phyloP scores from a whole-genome alignment of 139 green algal genomes.

The Coelastrella sp. region DNA sequence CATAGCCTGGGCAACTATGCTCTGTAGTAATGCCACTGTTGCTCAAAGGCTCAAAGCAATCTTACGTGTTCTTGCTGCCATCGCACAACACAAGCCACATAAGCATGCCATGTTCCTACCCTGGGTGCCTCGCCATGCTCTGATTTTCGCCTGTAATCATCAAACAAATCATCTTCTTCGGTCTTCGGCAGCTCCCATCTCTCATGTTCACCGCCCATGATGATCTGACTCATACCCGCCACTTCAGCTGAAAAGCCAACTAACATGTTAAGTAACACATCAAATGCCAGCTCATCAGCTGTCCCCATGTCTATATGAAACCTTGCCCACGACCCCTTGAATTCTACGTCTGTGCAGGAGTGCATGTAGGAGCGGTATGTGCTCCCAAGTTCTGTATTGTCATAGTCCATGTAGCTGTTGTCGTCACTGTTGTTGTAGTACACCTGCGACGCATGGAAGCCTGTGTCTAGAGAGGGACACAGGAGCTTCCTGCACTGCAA shows the following conservation, averaged over 20 bases:
- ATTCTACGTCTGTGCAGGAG: conserved; percentile 22
- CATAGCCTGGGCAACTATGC: too few relatives aligned
- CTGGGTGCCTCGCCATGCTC: neutral
- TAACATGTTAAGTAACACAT: conserved; percentile 92
- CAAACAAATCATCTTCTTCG: neutral
- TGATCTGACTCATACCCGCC: conserved; percentile 62
- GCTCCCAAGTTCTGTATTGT: conserved; percentile 55
- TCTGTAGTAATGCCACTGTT: too few relatives aligned
- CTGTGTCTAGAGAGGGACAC: neutral
- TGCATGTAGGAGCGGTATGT: conserved; percentile 31
- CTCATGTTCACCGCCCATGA: conserved; percentile 11
- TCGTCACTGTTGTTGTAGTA: conserved; percentile 65
- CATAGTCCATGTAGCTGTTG: conserved; percentile 78
- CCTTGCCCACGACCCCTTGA: conserved; percentile 48
- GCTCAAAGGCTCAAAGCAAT: too few relatives aligned
- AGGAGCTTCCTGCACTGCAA: neutral
- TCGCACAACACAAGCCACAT: neutral
- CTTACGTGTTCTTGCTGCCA: neutral
- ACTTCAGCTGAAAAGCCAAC: conserved; percentile 83
- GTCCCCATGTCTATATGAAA: conserved; percentile 88
- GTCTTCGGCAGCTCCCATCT: conserved; percentile 4
- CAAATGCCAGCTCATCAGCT: conserved; percentile 89
- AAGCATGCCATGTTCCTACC: too few relatives aligned
- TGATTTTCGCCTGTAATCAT: neutral
- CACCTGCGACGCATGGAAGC: too few relatives aligned